These are phyloP conservation scores for Tricladium varicosporioides DNA, from an alignment of 2,329 filamentous ascomycete species.

Conservation along the genomic window DNA sequence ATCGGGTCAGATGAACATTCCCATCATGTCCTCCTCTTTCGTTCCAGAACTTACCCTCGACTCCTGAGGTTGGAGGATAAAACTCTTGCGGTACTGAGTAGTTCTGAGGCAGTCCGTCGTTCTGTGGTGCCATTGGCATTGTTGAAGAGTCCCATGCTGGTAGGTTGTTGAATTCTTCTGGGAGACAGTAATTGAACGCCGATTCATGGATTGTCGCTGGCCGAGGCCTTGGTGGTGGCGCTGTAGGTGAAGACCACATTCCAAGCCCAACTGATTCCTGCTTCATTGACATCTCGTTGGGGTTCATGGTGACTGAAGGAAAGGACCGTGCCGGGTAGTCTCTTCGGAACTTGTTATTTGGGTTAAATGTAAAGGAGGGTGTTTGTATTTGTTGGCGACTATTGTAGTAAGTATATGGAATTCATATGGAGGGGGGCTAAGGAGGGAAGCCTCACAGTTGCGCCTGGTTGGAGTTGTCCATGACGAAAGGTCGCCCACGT, in stretches of 20 bases:
- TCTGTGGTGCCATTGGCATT: slow-evolving; percentile 42
- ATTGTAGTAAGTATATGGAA: slow-evolving; percentile 38
- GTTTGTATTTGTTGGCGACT: slow-evolving; percentile 49
- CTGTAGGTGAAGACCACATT: slow-evolving; percentile 56
- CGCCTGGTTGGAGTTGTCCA: slow-evolving; percentile 49
- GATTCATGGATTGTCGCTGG: slow-evolving; percentile 59
- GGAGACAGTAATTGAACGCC: slow-evolving; percentile 54
- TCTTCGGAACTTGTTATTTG: slow-evolving; percentile 47
- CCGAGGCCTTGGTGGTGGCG: slow-evolving; percentile 47
- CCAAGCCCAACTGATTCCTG: slow-evolving; percentile 47
- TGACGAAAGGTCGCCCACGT: slow-evolving; percentile 37
- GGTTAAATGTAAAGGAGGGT: slow-evolving; percentile 49
- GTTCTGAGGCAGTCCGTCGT: slow-evolving; percentile 50
- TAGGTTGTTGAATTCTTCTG: slow-evolving; percentile 51
- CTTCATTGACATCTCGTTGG: slow-evolving; percentile 47
- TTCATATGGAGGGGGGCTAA: slow-evolving; percentile 22
- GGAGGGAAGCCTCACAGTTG: slow-evolving; percentile 47
- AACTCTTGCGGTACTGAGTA: slow-evolving; percentile 59
- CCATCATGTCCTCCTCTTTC: slow-evolving; percentile 15
- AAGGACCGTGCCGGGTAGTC: slow-evolving; percentile 44
- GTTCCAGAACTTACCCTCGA: slow-evolving; percentile 44
- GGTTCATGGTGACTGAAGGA: slow-evolving; percentile 49
- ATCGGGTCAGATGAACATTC: slow-evolving; percentile 23
- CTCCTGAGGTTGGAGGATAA: slow-evolving; percentile 49
- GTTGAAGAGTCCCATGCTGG: slow-evolving; percentile 57